Evolutionary conservation across 495 filamentous ascomycete species (phyloP).

Genomic region (Penicillium silybi): DNA sequence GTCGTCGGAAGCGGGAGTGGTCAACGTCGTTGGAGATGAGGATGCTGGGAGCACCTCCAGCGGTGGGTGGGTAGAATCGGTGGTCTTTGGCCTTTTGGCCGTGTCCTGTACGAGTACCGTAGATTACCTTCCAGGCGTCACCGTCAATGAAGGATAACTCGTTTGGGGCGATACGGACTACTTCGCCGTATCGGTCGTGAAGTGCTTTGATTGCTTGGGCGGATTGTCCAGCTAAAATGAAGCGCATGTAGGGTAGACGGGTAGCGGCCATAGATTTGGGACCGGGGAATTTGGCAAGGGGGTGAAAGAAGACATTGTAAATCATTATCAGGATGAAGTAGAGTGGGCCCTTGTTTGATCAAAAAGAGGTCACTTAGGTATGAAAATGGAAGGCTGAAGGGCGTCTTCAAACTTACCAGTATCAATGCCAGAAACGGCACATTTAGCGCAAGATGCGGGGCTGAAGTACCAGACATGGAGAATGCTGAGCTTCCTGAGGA

Average conservation of each 20-base stretch:
- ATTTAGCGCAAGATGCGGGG: neutral
- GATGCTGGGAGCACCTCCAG: constrained; percentile 10
- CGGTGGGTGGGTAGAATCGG: constrained; percentile 14
- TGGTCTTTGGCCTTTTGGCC: constrained; percentile 13
- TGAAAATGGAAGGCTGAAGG: neutral
- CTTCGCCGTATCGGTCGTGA: constrained; percentile 41
- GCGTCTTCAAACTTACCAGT: neutral
- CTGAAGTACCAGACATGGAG: neutral
- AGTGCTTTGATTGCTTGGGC: constrained; percentile 6
- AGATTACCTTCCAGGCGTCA: constrained; percentile 54
- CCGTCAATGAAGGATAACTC: constrained; percentile 46
- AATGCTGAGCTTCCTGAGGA: neutral
- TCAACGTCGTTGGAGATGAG: constrained; percentile 31
- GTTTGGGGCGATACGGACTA: constrained; percentile 50
- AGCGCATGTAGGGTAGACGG: constrained; percentile 14
- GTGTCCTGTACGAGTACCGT: constrained; percentile 37
- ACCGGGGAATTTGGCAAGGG: constrained; percentile 9
- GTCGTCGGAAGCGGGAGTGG: constrained; percentile 40
- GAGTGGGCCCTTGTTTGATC: neutral
- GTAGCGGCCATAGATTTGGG: constrained; percentile 18
- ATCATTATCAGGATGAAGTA: neutral
- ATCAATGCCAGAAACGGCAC: neutral
- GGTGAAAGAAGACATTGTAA: constrained; percentile 11
- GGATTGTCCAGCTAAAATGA: constrained; percentile 9
- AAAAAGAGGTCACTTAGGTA: neutral